Evolutionary conservation across 2,329 filamentous ascomycete genomes (phyloP).

Genomic region (Passalora sequoiae): DNA sequence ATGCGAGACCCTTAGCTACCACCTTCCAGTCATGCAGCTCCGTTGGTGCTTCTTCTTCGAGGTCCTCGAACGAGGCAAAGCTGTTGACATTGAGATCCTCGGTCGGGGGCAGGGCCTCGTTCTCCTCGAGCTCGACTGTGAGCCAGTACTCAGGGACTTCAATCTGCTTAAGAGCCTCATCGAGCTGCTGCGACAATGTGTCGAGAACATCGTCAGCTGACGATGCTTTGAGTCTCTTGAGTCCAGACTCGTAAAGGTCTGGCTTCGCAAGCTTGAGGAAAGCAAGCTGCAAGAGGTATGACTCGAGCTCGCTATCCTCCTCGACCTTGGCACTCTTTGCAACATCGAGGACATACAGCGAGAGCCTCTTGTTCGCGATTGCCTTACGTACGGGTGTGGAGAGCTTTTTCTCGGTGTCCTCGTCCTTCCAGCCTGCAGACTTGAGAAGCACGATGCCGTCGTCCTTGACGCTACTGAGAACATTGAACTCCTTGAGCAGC

Average conservation of each 20-base stretch:
- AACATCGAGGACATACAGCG: constrained; percentile 72
- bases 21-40: constrained; percentile 73
- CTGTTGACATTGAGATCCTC: constrained; percentile 68
- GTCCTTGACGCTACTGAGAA: constrained; percentile 39
- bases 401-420: constrained; percentile 84
- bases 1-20: constrained; percentile 78
- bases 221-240: constrained; percentile 63
- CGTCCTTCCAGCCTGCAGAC: constrained; percentile 74
- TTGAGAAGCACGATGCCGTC: constrained; percentile 49
- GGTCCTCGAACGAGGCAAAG: constrained; percentile 75
- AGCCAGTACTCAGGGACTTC: constrained; percentile 78
- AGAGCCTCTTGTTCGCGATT: constrained; percentile 63
- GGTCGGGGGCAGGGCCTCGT: constrained; percentile 51
- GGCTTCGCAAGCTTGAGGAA: constrained; percentile 75
- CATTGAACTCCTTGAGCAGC: constrained; percentile 75
- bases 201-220: constrained; percentile 53
- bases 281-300: constrained; percentile 69
- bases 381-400: constrained; percentile 64
- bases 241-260: constrained; percentile 55
- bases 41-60: constrained; percentile 62
- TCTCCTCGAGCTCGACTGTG: constrained; percentile 58
- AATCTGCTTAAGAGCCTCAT: constrained; percentile 64
- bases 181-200: constrained; percentile 56
- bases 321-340: constrained; percentile 63
- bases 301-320: constrained; percentile 56